Base-by-base conservation (phyloP, 2,329 filamentous ascomycete species). In the Oidium heveae region DNA sequence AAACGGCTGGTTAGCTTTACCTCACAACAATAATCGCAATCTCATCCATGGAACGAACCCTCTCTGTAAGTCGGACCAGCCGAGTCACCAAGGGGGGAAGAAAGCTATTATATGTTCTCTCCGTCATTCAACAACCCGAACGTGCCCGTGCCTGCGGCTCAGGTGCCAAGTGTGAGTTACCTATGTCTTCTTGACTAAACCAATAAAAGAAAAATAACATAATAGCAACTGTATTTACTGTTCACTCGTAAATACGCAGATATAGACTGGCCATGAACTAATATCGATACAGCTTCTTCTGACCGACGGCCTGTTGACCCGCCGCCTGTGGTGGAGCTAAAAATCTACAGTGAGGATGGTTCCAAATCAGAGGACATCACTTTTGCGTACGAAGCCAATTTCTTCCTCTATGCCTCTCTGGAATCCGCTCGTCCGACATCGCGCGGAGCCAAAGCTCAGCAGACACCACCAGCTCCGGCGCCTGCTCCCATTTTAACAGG, bases 361-460 rank as follows among this genome's bases (percentile, higher is more conserved):
- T 66, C 68, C 18, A 58, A 58, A 66, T 16, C 66, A 64, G 58
- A 72, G 55, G 83, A 87, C 57, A 77, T 87, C 63, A 96, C 91
- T 1, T 94, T 94, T 63, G 76, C 79, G 56, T 94, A 95, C 72
- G 89, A 94, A 65, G 88, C 88, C 65, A 94, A 94, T 69, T 96
- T 96, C 75, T 96, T 98, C 70, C 80, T 96, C 43, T 96, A 86
- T 63, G 86, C 88, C 53, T 95, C 87, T 6, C 74, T 98, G 56
- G 87, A 95, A 65, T 80, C 86, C 61, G 84, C 86, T 32, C 84
- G 88, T 39, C 77, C 80, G 33, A 83, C 95, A 57, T 86, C 86
- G 18, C 82, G 86, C 56, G 84, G 84, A 53, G 83, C 87, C 60
- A 78, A 85, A 47, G 77, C 79, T 49, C 77, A 79, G 61, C 74